Percentiles rank a stretch among this genome's conserved stretches.
These are phyloP conservation scores for Ustilago tritici DNA, from an alignment of 1,284 basidiomycete species.

Conservation along the genomic window DNA sequence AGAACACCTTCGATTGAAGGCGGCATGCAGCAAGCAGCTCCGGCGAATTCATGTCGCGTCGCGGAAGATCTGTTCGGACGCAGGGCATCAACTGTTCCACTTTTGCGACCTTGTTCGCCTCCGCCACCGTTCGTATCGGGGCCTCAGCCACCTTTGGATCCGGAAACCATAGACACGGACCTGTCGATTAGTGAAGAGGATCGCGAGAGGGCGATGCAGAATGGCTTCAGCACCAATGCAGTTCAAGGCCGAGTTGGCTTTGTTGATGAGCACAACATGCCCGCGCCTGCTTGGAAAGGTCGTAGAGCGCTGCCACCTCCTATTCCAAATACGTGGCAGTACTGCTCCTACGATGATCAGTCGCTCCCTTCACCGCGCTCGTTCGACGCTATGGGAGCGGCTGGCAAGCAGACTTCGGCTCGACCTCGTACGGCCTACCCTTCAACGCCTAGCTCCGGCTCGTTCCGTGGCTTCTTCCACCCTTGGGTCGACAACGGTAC, in stretches of 20 bases:
- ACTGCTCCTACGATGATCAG: conserved; percentile 41
- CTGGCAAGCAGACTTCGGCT: conserved; percentile 3
- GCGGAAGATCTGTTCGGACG: conserved; percentile 12
- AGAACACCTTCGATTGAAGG: conserved; percentile 13
- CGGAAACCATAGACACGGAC: not conserved
- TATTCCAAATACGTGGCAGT: conserved; percentile 43
- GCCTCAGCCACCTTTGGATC: not conserved
- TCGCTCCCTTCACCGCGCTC: conserved; percentile 44
- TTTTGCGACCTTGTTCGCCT: conserved; percentile 20
- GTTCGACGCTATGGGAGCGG: conserved; percentile 11
- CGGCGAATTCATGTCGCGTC: not conserved
- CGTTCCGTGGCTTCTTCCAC: conserved; percentile 46
- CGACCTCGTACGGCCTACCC: conserved; percentile 32
- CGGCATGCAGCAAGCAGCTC: not conserved
- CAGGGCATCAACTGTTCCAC: conserved; percentile 27
- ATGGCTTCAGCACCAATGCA: not conserved
- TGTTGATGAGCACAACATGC: conserved; percentile 18
- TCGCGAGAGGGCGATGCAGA: not conserved
- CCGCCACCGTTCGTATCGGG: conserved; percentile 10
- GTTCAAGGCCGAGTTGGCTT: not conserved
- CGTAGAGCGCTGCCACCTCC: conserved; percentile 29
- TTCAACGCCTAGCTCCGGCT: conserved; percentile 36
- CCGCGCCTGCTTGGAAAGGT: conserved; percentile 33
- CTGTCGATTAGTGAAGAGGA: not conserved
- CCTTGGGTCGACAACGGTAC: conserved; percentile 37